Base-by-base conservation (phyloP, 176 grass and related monocot species). In the Neostapfia colusana region DNA sequence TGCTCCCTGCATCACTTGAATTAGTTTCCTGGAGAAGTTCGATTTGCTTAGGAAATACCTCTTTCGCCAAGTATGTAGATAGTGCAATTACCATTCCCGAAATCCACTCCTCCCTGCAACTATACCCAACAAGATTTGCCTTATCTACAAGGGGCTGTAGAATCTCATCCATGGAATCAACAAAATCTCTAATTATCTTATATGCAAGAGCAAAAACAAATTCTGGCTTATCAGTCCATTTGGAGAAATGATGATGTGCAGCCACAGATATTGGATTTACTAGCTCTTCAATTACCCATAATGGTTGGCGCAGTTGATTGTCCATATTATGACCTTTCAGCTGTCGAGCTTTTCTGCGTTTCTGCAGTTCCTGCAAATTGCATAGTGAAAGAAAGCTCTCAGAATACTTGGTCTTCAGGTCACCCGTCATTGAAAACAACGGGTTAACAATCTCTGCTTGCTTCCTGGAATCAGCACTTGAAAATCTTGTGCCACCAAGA, bases 31-130 rank as follows among this genome's bases (percentile, higher is more conserved):
- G 72, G 83, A 98, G 58, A 84, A 88, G 73, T 82, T 92, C 77
- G 57, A 90, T 83, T 78, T 88, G 89, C 59, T 92, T 92, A 4
- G 87, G 89, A 85, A 99, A 95, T 63, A 87, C 83, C 71, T 92
- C 91, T 81, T 99, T 99, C 0, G 56, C 83, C 79, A 99, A 87
- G 87, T 90, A 99, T 71, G 86, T 90, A 31, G 80, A 90, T 74
- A 99, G 71, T 45, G 95, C 79, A 69, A 85, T 83, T 51, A 92
- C 85, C 10, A 93, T 88, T 77, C 87, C 82, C 36, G 85, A 89
- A 81, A 95, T 90, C 91, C 89, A 92, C 55, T 99, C 95, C 74
- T 99, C 95, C 86, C 95, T 90, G 83, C 89, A 99, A 83, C 95
- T 95, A 80, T 92, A 95, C 23, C 95, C 92, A 45, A 95, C 38